phyloP scores from a whole-genome alignment of 805 yeast species.

The Wickerhamiella bombiphila region DNA sequence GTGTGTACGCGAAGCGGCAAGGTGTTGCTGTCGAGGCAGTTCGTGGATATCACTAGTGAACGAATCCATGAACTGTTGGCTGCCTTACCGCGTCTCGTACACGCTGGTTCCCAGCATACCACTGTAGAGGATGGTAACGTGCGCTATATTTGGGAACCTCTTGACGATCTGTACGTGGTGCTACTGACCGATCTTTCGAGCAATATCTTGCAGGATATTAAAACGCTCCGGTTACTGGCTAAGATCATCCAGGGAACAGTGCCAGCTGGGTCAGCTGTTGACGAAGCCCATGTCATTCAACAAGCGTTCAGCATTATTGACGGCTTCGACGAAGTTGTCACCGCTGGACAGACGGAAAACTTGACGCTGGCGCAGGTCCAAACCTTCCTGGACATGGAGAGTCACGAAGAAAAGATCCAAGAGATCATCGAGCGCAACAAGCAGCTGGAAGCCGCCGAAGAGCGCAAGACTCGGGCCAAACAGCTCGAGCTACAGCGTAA shows the following conservation, averaged over 20 bases:
- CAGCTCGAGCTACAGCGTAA: slow-evolving; percentile 47
- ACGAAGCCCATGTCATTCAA: slow-evolving; percentile 69
- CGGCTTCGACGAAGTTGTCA: slow-evolving; percentile 88
- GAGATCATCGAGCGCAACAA: slow-evolving; percentile 94
- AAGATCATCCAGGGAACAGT: slow-evolving; percentile 66
- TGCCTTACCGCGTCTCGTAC: slow-evolving; percentile 66
- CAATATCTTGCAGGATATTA: slow-evolving; percentile 86
- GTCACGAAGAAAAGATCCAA: slow-evolving; percentile 96
- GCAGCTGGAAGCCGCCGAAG: slow-evolving; percentile 93
- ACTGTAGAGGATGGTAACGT: slow-evolving; percentile 85
- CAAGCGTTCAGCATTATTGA: slow-evolving; percentile 78
- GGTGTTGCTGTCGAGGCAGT: slow-evolving; percentile 83
- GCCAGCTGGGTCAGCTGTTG: too few species aligned
- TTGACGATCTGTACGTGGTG: slow-evolving; percentile 85
- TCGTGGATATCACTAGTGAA: slow-evolving; percentile 69
- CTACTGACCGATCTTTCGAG: slow-evolving; percentile 81
- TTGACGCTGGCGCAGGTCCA: slow-evolving; percentile 66
- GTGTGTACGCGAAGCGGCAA: slow-evolving; percentile 90
- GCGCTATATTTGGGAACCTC: slow-evolving; percentile 88
- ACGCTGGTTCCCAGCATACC: slow-evolving; percentile 70
- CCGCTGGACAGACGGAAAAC: slow-evolving; percentile 81
- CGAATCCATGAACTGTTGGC: slow-evolving; percentile 75
- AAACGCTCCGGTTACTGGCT: slow-evolving; percentile 73
- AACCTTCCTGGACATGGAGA: slow-evolving; percentile 90
- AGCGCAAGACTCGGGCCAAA: slow-evolving; percentile 88